A percentile compares a stretch with the other conserved stretches of the same genome.
Evolutionary conservation across 2,329 filamentous ascomycete genomes (phyloP).

Genomic region (Aspergillus puulaauensis): DNA sequence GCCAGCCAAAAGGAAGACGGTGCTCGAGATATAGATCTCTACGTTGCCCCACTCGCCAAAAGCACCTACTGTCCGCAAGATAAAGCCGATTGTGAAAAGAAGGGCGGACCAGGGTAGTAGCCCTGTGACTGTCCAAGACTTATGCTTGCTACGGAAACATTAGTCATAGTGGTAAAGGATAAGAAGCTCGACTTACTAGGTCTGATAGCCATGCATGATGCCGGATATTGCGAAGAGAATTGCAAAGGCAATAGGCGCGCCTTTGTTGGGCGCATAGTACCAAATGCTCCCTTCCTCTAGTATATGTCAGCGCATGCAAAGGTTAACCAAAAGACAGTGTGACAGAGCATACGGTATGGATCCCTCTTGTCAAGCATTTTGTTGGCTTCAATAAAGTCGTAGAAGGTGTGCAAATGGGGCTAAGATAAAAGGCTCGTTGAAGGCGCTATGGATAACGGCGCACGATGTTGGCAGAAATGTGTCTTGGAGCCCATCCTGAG

Average conservation of each 20-base stretch:
- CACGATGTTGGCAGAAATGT: background rate
- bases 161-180: background rate
- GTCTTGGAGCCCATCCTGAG: background rate
- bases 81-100: conserved; percentile 41
- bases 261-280: conserved; percentile 44
- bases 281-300: conserved; percentile 37
- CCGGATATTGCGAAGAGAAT: conserved; percentile 41
- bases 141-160: conserved; percentile 32
- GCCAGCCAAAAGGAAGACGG: conserved; percentile 39
- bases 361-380: conserved; percentile 22
- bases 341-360: conserved; percentile 25
- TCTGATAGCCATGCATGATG: conserved; percentile 39
- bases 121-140: conserved; percentile 43
- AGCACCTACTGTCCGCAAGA: conserved; percentile 36
- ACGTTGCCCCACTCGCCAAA: conserved; percentile 38
- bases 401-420: background rate
- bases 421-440: background rate
- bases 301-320: conserved; percentile 14
- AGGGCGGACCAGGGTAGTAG: conserved; percentile 43
- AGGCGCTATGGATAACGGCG: background rate
- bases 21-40: conserved; percentile 38
- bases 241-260: conserved; percentile 41
- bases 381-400: background rate
- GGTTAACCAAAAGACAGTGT: background rate
- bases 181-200: conserved; percentile 25